phyloP scores from a whole-genome alignment of 345 rosid genomes.

The Acer negundo region DNA sequence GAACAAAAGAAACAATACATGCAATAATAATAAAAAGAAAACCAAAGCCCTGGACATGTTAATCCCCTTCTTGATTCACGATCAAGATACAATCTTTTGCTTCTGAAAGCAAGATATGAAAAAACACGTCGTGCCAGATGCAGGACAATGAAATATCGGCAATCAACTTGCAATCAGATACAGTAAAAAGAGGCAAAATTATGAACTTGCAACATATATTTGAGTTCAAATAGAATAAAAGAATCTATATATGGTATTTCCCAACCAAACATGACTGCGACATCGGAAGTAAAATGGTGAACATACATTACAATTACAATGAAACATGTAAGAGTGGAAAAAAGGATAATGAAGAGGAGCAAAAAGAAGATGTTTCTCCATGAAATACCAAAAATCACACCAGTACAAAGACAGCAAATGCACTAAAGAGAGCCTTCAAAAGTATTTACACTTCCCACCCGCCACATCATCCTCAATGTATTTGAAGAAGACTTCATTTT shows the following conservation, averaged over 20 bases:
- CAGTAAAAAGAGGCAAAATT: neutral
- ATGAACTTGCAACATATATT: neutral
- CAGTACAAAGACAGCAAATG: slow-evolving; percentile 12
- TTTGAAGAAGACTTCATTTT: slow-evolving; percentile 38
- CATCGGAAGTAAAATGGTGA: slow-evolving; percentile 2
- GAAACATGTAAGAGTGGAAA: slow-evolving; percentile 2
- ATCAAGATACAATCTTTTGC: too few relatives aligned
- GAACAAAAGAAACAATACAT: too few relatives aligned
- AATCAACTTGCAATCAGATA: too few relatives aligned
- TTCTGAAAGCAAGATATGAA: too few relatives aligned
- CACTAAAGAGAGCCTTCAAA: slow-evolving; percentile 24
- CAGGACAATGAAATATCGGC: too few relatives aligned
- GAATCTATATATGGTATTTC: slow-evolving; percentile 21
- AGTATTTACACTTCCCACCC: slow-evolving; percentile 36
- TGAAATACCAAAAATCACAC: slow-evolving; percentile 21
- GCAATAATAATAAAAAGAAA: too few relatives aligned
- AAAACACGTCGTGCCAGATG: too few relatives aligned
- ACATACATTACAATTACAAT: neutral
- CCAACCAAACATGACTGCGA: slow-evolving; percentile 10
- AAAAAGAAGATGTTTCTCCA: slow-evolving; percentile 1
- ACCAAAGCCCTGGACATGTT: too few relatives aligned
- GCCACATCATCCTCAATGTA: slow-evolving; percentile 8
- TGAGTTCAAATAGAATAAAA: slow-evolving; percentile 19
- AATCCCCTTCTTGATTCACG: too few relatives aligned
- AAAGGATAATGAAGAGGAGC: neutral